phyloP scores from a whole-genome alignment of 768 basidiomycete genomes.

The Boletus pseudopeckii region DNA sequence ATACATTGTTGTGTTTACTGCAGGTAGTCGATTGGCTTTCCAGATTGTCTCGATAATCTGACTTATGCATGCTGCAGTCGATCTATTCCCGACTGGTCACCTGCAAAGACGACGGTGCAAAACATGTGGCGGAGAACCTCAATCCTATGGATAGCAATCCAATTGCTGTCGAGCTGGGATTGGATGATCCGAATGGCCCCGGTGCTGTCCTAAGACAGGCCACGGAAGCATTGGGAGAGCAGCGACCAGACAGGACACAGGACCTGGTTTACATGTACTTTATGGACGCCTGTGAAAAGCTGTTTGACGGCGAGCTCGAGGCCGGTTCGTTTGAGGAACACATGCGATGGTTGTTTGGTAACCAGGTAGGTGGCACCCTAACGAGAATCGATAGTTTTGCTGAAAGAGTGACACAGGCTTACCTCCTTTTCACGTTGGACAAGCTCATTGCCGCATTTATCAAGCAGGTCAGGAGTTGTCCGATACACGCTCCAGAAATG shows the following conservation, averaged over 20 bases:
- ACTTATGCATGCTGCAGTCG: conserved; percentile 47
- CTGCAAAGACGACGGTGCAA: conserved; percentile 79
- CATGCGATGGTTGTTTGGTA: conserved; percentile 92
- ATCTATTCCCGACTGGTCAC: conserved; percentile 82
- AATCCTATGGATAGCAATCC: conserved; percentile 69
- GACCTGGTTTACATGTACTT: conserved; percentile 86
- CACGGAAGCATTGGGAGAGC: conserved; percentile 55
- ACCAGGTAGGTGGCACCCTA: conserved; percentile 51
- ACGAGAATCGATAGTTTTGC: not conserved
- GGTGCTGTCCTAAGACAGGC: conserved; percentile 64
- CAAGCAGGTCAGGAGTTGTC: conserved; percentile 70
- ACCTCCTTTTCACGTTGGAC: conserved; percentile 90
- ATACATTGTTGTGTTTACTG: conserved; percentile 81
- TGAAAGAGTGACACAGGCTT: conserved; percentile 60
- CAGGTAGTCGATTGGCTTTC: conserved; percentile 51
- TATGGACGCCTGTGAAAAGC: conserved; percentile 85
- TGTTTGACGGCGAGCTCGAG: conserved; percentile 93
- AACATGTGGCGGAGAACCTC: conserved; percentile 65
- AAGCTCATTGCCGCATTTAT: conserved; percentile 84
- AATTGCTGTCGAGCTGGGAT: conserved; percentile 76
- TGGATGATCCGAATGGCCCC: conserved; percentile 80
- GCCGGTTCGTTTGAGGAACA: conserved; percentile 92
- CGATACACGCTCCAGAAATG: not conserved
- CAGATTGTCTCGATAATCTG: not conserved
- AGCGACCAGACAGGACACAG: conserved; percentile 42